Percentiles rank a stretch among this genome's conserved stretches.
Evolutionary conservation across 163 green algal genomes (phyloP).

Genomic region (Scenedesmus sp.): DNA sequence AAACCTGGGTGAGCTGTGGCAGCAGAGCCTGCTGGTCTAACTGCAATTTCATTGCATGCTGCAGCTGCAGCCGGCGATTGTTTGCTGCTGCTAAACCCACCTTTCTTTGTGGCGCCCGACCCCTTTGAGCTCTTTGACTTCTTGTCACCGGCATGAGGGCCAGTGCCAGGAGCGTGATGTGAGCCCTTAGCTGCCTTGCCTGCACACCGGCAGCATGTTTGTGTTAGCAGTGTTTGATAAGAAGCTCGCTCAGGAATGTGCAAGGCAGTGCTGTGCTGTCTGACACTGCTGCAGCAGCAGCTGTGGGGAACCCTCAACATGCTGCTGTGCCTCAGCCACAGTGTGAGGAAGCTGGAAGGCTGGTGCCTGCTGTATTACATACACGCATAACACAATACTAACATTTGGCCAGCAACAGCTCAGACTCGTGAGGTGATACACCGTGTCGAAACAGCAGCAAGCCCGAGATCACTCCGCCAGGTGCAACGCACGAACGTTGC

Average conservation of each 20-base stretch:
- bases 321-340: not conserved
- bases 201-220: not conserved
- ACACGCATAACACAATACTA: too few species aligned
- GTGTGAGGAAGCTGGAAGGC: not conserved
- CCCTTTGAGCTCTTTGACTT: constrained; percentile 54
- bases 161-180: constrained; percentile 16
- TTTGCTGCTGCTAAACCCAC: not conserved
- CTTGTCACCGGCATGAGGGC: constrained; percentile 41
- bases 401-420: too few species aligned
- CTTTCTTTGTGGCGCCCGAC: constrained; percentile 48
- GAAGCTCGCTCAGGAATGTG: not conserved
- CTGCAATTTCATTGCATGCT: not conserved
- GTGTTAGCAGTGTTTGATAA: not conserved
- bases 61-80: not conserved
- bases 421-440: not conserved
- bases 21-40: too few species aligned
- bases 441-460: constrained; percentile 4
- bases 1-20: too few species aligned
- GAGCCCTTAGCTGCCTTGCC: not conserved
- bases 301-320: not conserved
- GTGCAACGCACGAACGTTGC: not conserved
- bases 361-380: not conserved
- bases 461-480: not conserved
- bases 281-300: not conserved
- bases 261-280: not conserved